A percentile compares a stretch with the other conserved stretches of the same genome.
Evolutionary conservation across 352 stramenopile species (phyloP).

Genomic region (Pythium aristosporum): DNA sequence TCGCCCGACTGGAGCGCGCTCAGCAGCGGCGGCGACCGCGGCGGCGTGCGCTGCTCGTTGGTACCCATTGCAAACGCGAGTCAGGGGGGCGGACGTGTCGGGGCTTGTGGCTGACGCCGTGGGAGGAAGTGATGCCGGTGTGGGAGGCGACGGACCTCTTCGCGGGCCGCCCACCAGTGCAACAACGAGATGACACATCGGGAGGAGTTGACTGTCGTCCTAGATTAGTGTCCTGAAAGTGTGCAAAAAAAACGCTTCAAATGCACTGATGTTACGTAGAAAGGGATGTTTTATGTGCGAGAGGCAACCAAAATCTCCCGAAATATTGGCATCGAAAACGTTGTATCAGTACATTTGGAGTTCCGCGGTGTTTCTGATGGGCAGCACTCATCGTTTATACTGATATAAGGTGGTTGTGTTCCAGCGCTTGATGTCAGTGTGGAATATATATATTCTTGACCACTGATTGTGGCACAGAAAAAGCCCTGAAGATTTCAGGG

Average conservation of each 20-base stretch:
- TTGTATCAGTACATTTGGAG: not conserved
- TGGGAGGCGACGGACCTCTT: not conserved
- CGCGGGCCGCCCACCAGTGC: constrained; percentile 17
- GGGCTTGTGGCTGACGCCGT: not conserved
- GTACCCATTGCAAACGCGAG: constrained; percentile 42
- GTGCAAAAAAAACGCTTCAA: not conserved
- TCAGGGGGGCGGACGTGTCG: not conserved
- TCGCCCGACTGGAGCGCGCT: constrained; percentile 68
- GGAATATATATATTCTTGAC: too few relatives aligned
- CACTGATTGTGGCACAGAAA: too few relatives aligned
- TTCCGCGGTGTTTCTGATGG: not conserved
- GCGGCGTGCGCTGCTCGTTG: constrained; percentile 36
- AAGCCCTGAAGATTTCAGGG: too few relatives aligned
- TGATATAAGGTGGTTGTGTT: too few relatives aligned
- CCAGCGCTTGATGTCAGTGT: too few relatives aligned
- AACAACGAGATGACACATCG: constrained; percentile 21
- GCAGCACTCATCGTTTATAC: not conserved
- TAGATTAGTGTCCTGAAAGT: constrained; percentile 18
- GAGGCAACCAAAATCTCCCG: not conserved
- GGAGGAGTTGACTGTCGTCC: constrained; percentile 6
- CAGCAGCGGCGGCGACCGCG: constrained; percentile 53
- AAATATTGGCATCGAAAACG: not conserved
- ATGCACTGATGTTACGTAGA: not conserved
- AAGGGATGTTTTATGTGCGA: not conserved
- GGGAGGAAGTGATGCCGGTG: not conserved